Base-by-base conservation (phyloP, 495 filamentous ascomycete species). In the Chaetomium fimeti region DNA sequence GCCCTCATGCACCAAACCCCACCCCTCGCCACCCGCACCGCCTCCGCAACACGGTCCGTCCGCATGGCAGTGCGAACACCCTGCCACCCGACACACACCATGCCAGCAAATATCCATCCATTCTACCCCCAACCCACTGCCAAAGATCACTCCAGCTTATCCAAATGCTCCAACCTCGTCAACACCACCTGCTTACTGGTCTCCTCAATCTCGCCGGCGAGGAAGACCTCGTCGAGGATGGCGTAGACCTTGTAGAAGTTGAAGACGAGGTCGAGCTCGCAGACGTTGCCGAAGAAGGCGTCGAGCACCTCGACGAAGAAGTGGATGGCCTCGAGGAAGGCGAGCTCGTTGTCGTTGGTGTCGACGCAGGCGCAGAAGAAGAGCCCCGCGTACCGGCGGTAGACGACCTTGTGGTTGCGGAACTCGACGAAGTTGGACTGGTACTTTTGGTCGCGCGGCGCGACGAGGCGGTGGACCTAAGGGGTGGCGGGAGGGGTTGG, bases 201-300 rank as follows among this genome's bases (percentile, higher is more conserved):
- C 82, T 98, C 94, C 79, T 99, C 95, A 81, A 99, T 89, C 76
- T 99, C 94, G 43, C 94, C 94, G 2, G 95, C 94, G 64, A 99
- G 75, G 69, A 99, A 83, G 55, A 99, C 84, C 82, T 99, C 94
- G 72, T 99, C 94, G 25, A 99, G 83, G 70, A 99, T 98, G 77
- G 95, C 97, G 77, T 99, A 99, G 60, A 95, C 94, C 80, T 98
- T 98, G 74, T 97, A 94, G 76, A 98, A 98, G 77, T 98, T 98
- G 84, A 99, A 99, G 72, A 98, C 97, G 73, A 98, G 94, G 72
- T 98, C 94, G 68, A 98, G 82, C 81, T 99, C 95, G 86, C 94
- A 98, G 60, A 98, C 94, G 76, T 98, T 98, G 69, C 94, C 94
- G 75, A 98, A 98, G 81, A 98, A 98, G 69, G 90, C 84, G 83